Percentiles rank a stretch among this genome's conserved stretches.
These are phyloP conservation scores for Phytopythium boreale DNA, from an alignment of 352 stramenopile genomes.

Conservation along the genomic window DNA sequence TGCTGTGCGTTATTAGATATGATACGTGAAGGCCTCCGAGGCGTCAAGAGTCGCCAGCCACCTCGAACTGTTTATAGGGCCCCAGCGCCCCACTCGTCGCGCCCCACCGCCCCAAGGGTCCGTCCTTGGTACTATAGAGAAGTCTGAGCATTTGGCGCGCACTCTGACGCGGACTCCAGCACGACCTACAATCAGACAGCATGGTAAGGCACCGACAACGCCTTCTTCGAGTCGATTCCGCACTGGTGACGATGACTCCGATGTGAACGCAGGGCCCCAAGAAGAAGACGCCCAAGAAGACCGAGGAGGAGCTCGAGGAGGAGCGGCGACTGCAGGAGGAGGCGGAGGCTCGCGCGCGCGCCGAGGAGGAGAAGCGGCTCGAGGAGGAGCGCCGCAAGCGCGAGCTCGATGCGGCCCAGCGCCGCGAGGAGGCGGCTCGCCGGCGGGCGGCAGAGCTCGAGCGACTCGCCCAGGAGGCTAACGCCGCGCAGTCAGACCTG, in stretches of 20 bases:
- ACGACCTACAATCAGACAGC: background rate
- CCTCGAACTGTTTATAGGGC: background rate
- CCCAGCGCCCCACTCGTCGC: background rate
- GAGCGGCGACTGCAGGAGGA: constrained; percentile 71
- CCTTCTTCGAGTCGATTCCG: background rate
- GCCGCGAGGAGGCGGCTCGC: constrained; percentile 58
- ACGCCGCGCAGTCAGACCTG: constrained; percentile 46
- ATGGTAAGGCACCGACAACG: background rate
- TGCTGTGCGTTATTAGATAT: background rate
- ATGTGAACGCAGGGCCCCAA: constrained; percentile 46
- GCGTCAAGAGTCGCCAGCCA: constrained; percentile 2
- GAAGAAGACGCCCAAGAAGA: constrained; percentile 82
- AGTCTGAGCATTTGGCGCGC: too few relatives aligned
- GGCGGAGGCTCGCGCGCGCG: constrained; percentile 50
- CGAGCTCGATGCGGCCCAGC: constrained; percentile 54
- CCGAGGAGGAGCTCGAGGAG: constrained; percentile 79
- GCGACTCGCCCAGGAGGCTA: constrained; percentile 47
- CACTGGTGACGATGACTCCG: background rate
- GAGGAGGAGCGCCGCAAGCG: constrained; percentile 63
- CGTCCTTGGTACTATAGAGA: background rate
- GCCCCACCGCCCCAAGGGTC: background rate
- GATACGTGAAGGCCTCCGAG: background rate
- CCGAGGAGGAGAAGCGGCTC: constrained; percentile 67
- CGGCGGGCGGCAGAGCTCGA: constrained; percentile 67
- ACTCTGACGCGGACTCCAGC: background rate